Base-by-base conservation (phyloP, 371 early-diverging fungal species). In the Lichtheimia ramosa region DNA sequence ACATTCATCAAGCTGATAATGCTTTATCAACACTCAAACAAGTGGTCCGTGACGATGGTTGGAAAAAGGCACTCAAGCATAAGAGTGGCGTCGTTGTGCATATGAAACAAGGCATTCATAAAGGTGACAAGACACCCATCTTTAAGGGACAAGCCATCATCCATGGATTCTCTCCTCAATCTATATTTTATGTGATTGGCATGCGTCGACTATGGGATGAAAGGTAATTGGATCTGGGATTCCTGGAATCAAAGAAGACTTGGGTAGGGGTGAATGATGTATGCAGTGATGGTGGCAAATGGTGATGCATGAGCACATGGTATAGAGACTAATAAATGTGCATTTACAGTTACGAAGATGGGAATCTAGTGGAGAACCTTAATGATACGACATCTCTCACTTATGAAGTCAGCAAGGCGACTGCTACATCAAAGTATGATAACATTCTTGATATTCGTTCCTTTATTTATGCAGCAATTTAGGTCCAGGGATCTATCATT, bases 31-130 rank as follows among this genome's bases (percentile, higher is more conserved):
- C 68, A 1, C 58, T 82, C 24, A 82, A 79, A 51, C 72, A 71
- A 39, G 56, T 73, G 13, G 69, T 71, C 28, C n/a, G 59, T n/a
- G 74, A 75, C 43, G 75, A 71, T 27, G 84, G 81, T 2, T 89
- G 89, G 89, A 87, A 89, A 64, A 85, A 85, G 59, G 84, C 84
- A 21, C 62, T 85, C 25, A 84, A 83, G 14, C 86, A 88, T 63
- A 85, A 86, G 56, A 85, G 83, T 52, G 87, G 86, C n/a, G 84
- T 86, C 28, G 76, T 86, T 1, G 89, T 88, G n/a, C 84, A 83
- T 57, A 83, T 84, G 68, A 75, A 74, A 34, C 69, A 60, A 28
- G 78, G 83, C 13, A 65, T 74, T 16, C 62, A 68, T 48, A 74
- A 70, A 42, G 68, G 64, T 2, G 85, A 85, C 25, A 85, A 84